phyloP scores from a whole-genome alignment of 495 filamentous ascomycete genomes.

The Penicillium fimorum region DNA sequence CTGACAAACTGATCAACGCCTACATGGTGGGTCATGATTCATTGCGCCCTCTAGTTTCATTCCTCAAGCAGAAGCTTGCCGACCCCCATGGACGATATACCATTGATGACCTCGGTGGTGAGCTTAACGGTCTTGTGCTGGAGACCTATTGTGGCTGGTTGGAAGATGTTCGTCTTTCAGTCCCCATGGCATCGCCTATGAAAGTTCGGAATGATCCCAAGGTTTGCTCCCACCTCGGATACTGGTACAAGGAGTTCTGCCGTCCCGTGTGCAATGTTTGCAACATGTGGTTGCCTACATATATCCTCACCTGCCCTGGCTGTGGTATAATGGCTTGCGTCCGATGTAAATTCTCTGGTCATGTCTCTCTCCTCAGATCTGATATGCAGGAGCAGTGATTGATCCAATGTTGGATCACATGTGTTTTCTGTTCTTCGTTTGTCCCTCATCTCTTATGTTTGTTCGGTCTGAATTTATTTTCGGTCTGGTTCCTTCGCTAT shows the following conservation, averaged over 20 bases:
- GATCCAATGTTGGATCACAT: not conserved
- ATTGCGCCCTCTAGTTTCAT: constrained; percentile 24
- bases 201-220: not conserved
- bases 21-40: not conserved
- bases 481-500: not conserved
- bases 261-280: constrained; percentile 29
- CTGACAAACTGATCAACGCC: not conserved
- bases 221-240: constrained; percentile 31
- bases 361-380: not conserved
- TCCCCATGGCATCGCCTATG: constrained; percentile 9
- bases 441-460: not conserved
- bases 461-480: constrained; percentile 7
- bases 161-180: constrained; percentile 16
- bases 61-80: constrained; percentile 28
- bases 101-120: constrained; percentile 21
- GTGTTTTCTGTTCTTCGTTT: not conserved
- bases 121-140: constrained; percentile 32
- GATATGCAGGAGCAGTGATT: not conserved
- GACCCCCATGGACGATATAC: constrained; percentile 26
- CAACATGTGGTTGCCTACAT: constrained; percentile 34
- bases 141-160: constrained; percentile 33
- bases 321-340: constrained; percentile 36
- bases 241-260: constrained; percentile 31
- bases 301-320: constrained; percentile 30
- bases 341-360: constrained; percentile 31